Evolutionary conservation across 1,284 basidiomycete genomes (phyloP), one percentile per base, ranked within the genome.

Genomic region (Microbotryomycetes sp.): DNA sequence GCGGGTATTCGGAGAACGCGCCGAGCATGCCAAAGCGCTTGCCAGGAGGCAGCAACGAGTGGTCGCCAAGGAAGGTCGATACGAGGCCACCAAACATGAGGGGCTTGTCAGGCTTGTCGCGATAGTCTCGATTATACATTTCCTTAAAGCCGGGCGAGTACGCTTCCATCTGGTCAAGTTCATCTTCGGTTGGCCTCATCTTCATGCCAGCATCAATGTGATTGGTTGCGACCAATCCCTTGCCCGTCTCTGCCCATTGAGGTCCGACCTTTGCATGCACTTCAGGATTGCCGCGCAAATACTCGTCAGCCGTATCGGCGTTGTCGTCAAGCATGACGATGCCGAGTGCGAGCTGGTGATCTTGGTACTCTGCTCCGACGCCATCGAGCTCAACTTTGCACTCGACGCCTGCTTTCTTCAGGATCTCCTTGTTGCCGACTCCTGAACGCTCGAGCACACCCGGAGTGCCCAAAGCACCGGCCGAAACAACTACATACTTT

Each of bases 41-140:
- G 16, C 48, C 50, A 28, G 54, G 54, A 31, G 62, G 62, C 4
- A 64, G 35, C 23, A 54, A 60, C 13, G 62, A 28, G 31, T 62
- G 60, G 48, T 64, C 57, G 11, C 57, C 57, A 15, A 62, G 52
- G 60, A 61, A 64, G 9, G 53, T 28, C 23, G 54, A 31, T 15
- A 64, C 27, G 49, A 53, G 26, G 23, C 46, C 3, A 62, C 73
- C 65, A 70, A 81, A 64, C 82, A 86, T 85, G 61, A 86, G 82
- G 3, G 85, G 85, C 78, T 85, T 86, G 78, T 86, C 84, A 59
- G 85, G 84, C 76, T 85, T 85, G 76, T 86, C 81, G 77, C 83
- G 85, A 79, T 85, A 86, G 76, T 85, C 85, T 27, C 59, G 79
- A 70, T 86, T 73, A 82, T 82, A 86, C 50, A 84, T 80, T 65